Evolutionary conservation across 179 eudicot species (phyloP), one percentile per base, ranked within the genome.

Genomic region (Silene coronaria): DNA sequence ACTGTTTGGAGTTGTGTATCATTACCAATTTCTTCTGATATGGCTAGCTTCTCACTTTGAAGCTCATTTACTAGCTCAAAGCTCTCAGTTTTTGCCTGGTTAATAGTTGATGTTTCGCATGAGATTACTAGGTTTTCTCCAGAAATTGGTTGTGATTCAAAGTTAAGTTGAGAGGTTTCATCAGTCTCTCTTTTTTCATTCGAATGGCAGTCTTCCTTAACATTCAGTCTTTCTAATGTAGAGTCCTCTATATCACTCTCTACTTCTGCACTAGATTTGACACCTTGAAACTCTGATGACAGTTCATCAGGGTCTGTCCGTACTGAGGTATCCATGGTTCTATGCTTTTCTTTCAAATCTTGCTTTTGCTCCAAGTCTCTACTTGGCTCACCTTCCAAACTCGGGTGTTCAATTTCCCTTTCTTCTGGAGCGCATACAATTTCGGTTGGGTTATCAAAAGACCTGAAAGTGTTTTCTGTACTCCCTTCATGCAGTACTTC

Each of bases 81-180:
- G n/a, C 17, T 4, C 60, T 48, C 70, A 13, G 10, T 62, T 61
- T 28, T 38, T 14, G 26, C 8, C 12, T 51, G 23, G 34, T 11
- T 6, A 0, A 51, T 28, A 51, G 16, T 21, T n/a, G 72, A 45
- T 53, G 5, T 26, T 45, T 7, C 22, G 57, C 68, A 34, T 60
- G 67, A 53, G 21, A 4, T 53, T 74, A 12, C 70, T 24, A 8
- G 19, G 60, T 16, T 63, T 74, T 38, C 77, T 74, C 46, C 70
- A 46, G 34, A 5, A 60, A 22, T 61, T 17, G 11, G 28, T 7
- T 21, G 22, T 21, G 22, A 13, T 9, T 30, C 23, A 6, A 64
- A 10, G 42, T 36, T 19, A 23, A 73, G 4, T 22, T 22, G 57
- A 21, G 57, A 67, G 26, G 27, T 58, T 16, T 68, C 46, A 13